Evolutionary conservation across 371 early-diverging fungal species (phyloP), one percentile per base, ranked within the genome.

Genomic region (Mortierella sp.): DNA sequence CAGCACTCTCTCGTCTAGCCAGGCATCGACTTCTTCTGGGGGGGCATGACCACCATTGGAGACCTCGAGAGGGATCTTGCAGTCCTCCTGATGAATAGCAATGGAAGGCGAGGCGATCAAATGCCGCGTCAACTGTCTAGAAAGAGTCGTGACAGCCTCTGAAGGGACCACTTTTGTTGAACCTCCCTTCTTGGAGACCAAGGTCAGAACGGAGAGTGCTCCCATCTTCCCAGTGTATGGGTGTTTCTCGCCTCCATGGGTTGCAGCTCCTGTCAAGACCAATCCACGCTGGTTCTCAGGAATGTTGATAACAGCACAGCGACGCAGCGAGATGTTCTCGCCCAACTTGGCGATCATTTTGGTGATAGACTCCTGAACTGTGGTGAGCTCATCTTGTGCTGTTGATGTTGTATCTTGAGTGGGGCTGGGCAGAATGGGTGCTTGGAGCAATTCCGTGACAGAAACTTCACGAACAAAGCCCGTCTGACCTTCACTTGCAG

Each of bases 311-410:
- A 85, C 69, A 4, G 87, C 84, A 10, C 88, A 93, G 21, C 93
- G 87, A 38, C 96, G 92, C 54, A 96, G 70, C 18, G 84, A 81
- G 48, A 96, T 91, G 58, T 96, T 96, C 64, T 97, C 97, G 23
- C 95, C 94, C 39, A 96, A 79, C 71, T 94, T 93, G 39, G 92
- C 94, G 62, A 96, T 91, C 8, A 86, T 80, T 65, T 91, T 91
- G 2, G 86, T 84, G 61, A 93, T 86, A 3, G 83, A 72, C 52
- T 91, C 90, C 39, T 87, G 73, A 13, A 93, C 87, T 5, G 90
- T 86, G 47, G 78, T 80, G 43, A 78, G 74, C 18, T 53, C 63
- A 10, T 73, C 50, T 60, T 47, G 39, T 48, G 52, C 46, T 19
- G 54, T 21, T 16, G 28, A 39, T 16, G 19, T 50, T 7, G 56